phyloP scores from a whole-genome alignment of 106 monocot species.

The Dendrobium nobile region DNA sequence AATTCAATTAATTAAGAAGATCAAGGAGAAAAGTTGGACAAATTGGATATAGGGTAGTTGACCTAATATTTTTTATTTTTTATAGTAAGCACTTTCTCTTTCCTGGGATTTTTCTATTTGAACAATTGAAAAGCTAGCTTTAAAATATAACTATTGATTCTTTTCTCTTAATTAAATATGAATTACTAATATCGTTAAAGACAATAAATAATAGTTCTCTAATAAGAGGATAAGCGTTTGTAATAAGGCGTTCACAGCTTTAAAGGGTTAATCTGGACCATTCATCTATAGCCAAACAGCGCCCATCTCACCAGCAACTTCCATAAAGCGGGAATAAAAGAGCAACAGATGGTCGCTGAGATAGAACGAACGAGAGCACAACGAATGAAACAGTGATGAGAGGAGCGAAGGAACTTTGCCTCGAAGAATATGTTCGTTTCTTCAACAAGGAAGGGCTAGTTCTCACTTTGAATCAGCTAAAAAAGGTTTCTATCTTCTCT shows the following conservation, averaged over 20 bases:
- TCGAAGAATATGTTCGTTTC: slow-evolving; percentile 8
- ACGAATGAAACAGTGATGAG: neutral
- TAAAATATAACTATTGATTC: neutral
- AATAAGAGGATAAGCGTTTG: no score
- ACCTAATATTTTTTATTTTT: neutral
- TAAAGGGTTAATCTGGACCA: no score
- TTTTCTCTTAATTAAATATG: neutral
- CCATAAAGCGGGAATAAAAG: neutral
- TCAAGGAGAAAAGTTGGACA: neutral
- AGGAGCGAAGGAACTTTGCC: neutral
- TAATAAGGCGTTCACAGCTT: no score
- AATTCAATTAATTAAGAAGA: neutral
- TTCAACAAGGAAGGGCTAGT: neutral
- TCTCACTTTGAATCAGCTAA: neutral
- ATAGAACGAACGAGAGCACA: neutral
- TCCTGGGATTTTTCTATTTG: neutral
- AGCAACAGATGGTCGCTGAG: neutral
- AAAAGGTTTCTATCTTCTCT: slow-evolving; percentile 3
- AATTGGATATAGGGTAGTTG: neutral
- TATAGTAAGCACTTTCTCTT: neutral
- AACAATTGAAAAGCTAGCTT: neutral
- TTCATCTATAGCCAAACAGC: no score
- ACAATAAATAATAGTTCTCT: no score
- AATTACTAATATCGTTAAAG: neutral
- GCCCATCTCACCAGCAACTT: no score